These are phyloP conservation scores for Globisporangium cederbergense DNA, from an alignment of 352 stramenopile genomes.

Conservation along the genomic window DNA sequence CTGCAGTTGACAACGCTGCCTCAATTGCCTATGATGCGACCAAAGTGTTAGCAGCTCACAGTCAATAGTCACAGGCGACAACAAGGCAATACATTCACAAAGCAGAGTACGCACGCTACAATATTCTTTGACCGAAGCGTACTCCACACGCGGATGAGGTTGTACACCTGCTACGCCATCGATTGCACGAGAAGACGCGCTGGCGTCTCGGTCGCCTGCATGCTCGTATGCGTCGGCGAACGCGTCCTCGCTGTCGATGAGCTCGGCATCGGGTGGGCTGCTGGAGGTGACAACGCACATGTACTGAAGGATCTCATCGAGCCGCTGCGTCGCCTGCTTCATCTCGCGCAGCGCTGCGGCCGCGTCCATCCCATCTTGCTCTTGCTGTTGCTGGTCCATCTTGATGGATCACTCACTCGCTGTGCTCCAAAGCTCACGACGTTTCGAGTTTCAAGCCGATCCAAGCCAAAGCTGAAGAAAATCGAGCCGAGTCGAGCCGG, in stretches of 20 bases:
- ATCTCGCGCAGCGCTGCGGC: slow-evolving; percentile 21
- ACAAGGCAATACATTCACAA: background rate
- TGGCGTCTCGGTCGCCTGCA: background rate
- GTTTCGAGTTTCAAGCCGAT: slow-evolving; percentile 1
- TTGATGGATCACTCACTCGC: too few species aligned
- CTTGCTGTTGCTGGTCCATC: background rate
- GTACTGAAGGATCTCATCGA: slow-evolving; percentile 53
- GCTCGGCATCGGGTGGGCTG: background rate
- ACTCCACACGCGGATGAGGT: background rate
- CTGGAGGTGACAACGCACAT: slow-evolving; percentile 23
- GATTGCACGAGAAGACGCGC: background rate
- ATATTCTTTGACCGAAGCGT: background rate
- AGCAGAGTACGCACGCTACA: slow-evolving; percentile 1
- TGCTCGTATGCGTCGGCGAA: slow-evolving; percentile 10
- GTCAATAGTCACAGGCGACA: background rate
- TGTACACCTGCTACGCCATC: background rate
- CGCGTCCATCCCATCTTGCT: background rate
- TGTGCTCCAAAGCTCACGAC: background rate
- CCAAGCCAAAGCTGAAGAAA: background rate
- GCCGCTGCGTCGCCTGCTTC: slow-evolving; percentile 23
- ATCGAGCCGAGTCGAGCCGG: background rate
- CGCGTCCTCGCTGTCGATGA: background rate
- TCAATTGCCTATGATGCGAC: background rate
- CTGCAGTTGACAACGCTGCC: background rate
- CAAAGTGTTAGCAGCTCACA: background rate